Conservation (phyloP, 139 green algal species). For the Picocystis salinarum region DNA sequence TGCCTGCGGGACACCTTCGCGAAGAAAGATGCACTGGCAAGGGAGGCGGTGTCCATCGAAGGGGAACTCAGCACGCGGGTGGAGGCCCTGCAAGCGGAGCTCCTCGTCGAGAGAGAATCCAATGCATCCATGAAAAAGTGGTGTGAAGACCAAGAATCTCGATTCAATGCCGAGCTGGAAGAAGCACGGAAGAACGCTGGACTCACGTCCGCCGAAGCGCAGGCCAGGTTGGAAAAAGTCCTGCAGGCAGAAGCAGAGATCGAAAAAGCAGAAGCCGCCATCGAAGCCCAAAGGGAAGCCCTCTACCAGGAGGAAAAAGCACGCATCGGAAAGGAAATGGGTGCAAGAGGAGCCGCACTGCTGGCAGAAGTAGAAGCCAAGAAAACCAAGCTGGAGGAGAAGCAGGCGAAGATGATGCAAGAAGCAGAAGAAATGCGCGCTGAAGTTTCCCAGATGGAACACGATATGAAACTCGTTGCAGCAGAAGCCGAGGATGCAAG, state of each 20-base stretch:
- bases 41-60: slow-evolving; percentile 1
- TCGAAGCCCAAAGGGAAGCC: neutral
- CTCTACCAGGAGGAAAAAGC: neutral
- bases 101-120: neutral
- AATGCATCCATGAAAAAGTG: neutral
- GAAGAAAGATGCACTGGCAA: slow-evolving; percentile 5
- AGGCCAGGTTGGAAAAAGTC: neutral
- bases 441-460: too few species aligned
- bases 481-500: neutral
- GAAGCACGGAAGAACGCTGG: neutral
- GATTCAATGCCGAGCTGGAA: neutral
- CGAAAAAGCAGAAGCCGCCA: neutral
- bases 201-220: neutral
- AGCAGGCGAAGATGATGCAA: too few species aligned
- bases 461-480: neutral
- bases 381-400: too few species aligned
- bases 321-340: too few species aligned
- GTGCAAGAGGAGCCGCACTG: too few species aligned
- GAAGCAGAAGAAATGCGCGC: too few species aligned
- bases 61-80: neutral
- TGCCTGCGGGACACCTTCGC: slow-evolving; percentile 4
- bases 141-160: neutral
- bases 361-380: too few species aligned
- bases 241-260: neutral
- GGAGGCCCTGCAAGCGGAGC: neutral